phyloP scores from a whole-genome alignment of 345 rosid species.

The Gynandropsis gynandra region DNA sequence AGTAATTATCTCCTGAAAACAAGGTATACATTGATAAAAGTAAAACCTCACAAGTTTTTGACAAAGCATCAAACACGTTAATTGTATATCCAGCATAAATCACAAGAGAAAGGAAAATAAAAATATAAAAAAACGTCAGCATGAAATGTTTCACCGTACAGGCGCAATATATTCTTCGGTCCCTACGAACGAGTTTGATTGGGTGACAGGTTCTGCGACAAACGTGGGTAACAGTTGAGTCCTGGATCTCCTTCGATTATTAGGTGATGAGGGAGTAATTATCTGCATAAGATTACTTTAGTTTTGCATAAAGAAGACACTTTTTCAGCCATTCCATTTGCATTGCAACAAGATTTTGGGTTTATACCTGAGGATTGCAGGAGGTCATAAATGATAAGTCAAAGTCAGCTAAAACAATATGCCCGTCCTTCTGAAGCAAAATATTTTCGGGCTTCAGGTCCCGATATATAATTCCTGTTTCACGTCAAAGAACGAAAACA shows the following conservation, averaged over 20 bases:
- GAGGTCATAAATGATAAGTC: conserved; percentile 80
- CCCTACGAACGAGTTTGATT: conserved; percentile 91
- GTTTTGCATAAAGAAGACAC: neutral
- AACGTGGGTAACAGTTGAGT: conserved; percentile 63
- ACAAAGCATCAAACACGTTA: too few species aligned
- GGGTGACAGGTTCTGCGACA: conserved; percentile 75
- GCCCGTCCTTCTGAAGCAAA: conserved; percentile 79
- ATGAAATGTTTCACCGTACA: conserved; percentile 38
- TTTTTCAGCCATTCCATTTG: too few species aligned
- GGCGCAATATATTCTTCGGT: conserved; percentile 98
- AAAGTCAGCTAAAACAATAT: conserved; percentile 74
- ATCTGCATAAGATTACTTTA: conserved; percentile 37
- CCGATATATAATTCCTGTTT: conserved; percentile 75
- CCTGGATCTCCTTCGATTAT: conserved; percentile 58
- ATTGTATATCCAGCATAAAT: too few species aligned
- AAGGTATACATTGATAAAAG: conserved; percentile 11
- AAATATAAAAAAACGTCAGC: conserved; percentile 8
- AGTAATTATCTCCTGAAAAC: conserved; percentile 84
- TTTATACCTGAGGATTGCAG: conserved; percentile 65
- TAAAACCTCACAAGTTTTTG: too few species aligned
- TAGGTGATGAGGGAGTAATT: conserved; percentile 41
- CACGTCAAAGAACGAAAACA: neutral
- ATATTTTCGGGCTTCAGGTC: conserved; percentile 97
- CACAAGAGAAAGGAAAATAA: neutral
- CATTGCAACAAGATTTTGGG: conserved; percentile 6